These are phyloP conservation scores for Macadamia tetraphylla DNA, from an alignment of 164 flowering plant genomes.

Conservation along the genomic window DNA sequence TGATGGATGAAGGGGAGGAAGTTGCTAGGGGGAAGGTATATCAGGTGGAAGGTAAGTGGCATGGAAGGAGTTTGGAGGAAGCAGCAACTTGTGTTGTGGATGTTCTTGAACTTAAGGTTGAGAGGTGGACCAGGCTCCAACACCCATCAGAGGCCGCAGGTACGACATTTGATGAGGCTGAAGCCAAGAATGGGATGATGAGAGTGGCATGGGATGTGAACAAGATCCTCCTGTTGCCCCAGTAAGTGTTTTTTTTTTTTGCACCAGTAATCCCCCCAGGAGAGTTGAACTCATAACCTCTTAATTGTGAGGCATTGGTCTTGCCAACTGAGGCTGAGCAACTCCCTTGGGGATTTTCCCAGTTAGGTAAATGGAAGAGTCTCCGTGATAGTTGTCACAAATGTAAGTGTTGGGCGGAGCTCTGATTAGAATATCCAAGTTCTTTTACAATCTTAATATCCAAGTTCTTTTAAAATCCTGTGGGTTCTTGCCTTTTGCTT, in stretches of 20 bases:
- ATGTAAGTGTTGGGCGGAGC: no score
- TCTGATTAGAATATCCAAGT: no score
- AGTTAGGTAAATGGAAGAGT: no score
- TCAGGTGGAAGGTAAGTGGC: constrained; percentile 68
- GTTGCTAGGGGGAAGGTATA: constrained; percentile 55
- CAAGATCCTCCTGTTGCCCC: constrained; percentile 18
- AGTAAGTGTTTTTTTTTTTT: not conserved
- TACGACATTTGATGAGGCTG: constrained; percentile 57
- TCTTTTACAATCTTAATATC: no score
- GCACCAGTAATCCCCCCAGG: no score
- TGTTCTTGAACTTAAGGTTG: constrained; percentile 48
- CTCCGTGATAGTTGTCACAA: no score
- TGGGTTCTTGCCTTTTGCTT: no score
- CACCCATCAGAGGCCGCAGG: constrained; percentile 59
- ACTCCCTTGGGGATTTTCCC: no score
- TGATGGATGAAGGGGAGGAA: constrained; percentile 50
- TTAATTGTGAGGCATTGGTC: no score
- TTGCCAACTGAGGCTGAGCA: no score
- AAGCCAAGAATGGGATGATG: constrained; percentile 44
- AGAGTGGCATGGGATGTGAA: constrained; percentile 69
- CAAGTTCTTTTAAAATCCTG: no score
- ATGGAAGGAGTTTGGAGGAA: constrained; percentile 49
- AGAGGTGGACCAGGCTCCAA: constrained; percentile 37
- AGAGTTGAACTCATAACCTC: no score
- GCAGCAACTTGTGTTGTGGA: constrained; percentile 49